Evolutionary conservation across 768 basidiomycete genomes (phyloP).

Genomic region (Kwoniella botswanensis): DNA sequence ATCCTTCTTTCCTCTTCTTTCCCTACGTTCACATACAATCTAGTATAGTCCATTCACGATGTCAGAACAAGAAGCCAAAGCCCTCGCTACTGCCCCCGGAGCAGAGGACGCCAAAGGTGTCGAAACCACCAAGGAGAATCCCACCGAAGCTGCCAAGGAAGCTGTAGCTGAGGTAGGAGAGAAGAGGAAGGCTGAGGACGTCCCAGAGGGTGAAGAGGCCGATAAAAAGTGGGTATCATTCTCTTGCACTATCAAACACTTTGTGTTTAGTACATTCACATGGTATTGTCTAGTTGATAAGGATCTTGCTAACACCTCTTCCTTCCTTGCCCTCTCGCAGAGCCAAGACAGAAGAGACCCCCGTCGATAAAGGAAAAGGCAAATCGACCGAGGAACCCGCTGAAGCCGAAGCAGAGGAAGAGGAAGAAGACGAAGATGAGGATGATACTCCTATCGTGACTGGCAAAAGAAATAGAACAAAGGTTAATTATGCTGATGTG

Average conservation of each 20-base stretch:
- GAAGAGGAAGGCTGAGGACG: slow-evolving; percentile 44
- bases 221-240: slow-evolving; percentile 38
- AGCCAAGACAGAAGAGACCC: slow-evolving; percentile 28
- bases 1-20: slow-evolving; percentile 2
- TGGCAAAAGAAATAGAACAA: slow-evolving; percentile 44
- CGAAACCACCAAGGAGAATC: slow-evolving; percentile 9
- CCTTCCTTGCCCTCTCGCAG: slow-evolving; percentile 12
- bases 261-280: background rate
- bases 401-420: slow-evolving; percentile 32
- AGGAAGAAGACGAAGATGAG: slow-evolving; percentile 64
- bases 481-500: slow-evolving; percentile 49
- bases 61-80: slow-evolving; percentile 33
- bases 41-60: slow-evolving; percentile 11
- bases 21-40: background rate
- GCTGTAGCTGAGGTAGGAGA: slow-evolving; percentile 35
- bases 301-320: background rate
- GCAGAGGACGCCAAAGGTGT: slow-evolving; percentile 24
- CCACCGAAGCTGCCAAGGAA: slow-evolving; percentile 13
- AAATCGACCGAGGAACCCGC: slow-evolving; percentile 32
- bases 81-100: slow-evolving; percentile 25
- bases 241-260: too few relatives aligned
- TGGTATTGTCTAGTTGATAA: background rate
- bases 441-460: slow-evolving; percentile 51
- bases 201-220: slow-evolving; percentile 10
- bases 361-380: slow-evolving; percentile 37